These are phyloP conservation scores for Acacia concinna DNA, from an alignment of 331 rosid genomes.

Conservation along the genomic window DNA sequence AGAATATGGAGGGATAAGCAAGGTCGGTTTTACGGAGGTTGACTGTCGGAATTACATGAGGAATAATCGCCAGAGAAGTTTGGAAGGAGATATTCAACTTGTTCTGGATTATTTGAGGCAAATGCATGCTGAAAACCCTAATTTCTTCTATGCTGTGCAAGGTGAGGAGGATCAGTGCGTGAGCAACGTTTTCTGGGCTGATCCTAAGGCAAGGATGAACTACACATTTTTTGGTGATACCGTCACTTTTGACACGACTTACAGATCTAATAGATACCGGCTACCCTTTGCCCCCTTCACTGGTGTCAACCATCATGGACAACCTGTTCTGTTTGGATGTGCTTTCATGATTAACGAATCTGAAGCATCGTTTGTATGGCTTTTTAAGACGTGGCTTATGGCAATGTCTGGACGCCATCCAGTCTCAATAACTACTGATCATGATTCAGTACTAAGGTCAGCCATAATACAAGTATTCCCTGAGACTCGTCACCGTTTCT, in stretches of 20 bases:
- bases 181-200: constrained; percentile 92
- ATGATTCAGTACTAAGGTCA: constrained; percentile 77
- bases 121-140: constrained; percentile 74
- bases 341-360: constrained; percentile 92
- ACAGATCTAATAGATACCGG: constrained; percentile 93
- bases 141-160: constrained; percentile 88
- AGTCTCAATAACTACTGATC: constrained; percentile 86
- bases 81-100: constrained; percentile 89
- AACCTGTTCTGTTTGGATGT: constrained; percentile 94
- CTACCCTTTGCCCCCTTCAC: constrained; percentile 97
- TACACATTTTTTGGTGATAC: constrained; percentile 90
- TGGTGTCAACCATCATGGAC: constrained; percentile 96
- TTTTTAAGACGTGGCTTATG: constrained; percentile 88
- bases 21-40: constrained; percentile 96
- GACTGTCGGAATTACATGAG: constrained; percentile 99
- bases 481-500: constrained; percentile 88
- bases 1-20: constrained; percentile 97
- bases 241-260: constrained; percentile 95
- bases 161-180: constrained; percentile 75
- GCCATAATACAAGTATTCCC: constrained; percentile 86
- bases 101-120: constrained; percentile 88
- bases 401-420: constrained; percentile 93
- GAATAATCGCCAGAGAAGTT: constrained; percentile 87
- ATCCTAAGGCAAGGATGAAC: constrained; percentile 84
- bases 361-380: constrained; percentile 88